Evolutionary conservation across 495 filamentous ascomycete species (phyloP).

Genomic region (Aspergillus homomorphus): DNA sequence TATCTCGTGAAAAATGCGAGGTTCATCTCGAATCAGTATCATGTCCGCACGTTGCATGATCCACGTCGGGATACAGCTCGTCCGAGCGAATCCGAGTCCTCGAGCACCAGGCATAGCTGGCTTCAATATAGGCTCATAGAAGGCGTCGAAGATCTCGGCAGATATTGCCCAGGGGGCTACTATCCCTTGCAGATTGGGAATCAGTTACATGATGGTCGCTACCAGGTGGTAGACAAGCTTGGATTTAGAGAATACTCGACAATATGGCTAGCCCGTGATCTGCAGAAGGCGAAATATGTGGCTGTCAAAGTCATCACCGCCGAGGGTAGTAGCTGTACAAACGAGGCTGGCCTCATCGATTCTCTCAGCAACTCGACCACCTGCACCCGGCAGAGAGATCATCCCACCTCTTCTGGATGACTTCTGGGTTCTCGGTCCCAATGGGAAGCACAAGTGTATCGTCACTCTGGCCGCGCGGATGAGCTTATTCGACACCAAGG

Average conservation of each 20-base stretch:
- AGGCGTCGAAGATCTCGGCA: slow-evolving; percentile 25
- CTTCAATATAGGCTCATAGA: not conserved
- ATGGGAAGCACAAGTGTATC: slow-evolving; percentile 43
- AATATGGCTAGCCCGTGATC: slow-evolving; percentile 41
- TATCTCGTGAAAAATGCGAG: too few species aligned
- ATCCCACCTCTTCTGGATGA: slow-evolving; percentile 34
- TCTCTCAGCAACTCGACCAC: slow-evolving; percentile 12
- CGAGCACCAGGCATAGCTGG: not conserved
- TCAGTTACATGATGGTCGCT: slow-evolving; percentile 28
- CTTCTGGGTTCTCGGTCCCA: slow-evolving; percentile 35
- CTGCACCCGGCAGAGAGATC: slow-evolving; percentile 14
- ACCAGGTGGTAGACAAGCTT: slow-evolving; percentile 41
- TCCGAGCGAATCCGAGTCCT: too few species aligned
- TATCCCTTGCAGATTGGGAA: slow-evolving; percentile 42
- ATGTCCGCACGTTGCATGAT: too few species aligned
- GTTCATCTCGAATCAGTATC: too few species aligned
- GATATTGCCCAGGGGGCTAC: slow-evolving; percentile 41
- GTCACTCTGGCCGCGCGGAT: slow-evolving; percentile 30
- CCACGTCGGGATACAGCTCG: too few species aligned
- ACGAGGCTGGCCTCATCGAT: slow-evolving; percentile 13
- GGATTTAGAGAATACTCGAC: slow-evolving; percentile 44
- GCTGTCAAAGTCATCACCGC: slow-evolving; percentile 23
- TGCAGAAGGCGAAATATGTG: slow-evolving; percentile 16
- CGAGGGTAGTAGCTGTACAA: slow-evolving; percentile 15
- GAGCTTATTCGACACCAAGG: slow-evolving; percentile 26